These are phyloP conservation scores for Pythium diclinum DNA, from an alignment of 352 stramenopile genomes.

Conservation along the genomic window DNA sequence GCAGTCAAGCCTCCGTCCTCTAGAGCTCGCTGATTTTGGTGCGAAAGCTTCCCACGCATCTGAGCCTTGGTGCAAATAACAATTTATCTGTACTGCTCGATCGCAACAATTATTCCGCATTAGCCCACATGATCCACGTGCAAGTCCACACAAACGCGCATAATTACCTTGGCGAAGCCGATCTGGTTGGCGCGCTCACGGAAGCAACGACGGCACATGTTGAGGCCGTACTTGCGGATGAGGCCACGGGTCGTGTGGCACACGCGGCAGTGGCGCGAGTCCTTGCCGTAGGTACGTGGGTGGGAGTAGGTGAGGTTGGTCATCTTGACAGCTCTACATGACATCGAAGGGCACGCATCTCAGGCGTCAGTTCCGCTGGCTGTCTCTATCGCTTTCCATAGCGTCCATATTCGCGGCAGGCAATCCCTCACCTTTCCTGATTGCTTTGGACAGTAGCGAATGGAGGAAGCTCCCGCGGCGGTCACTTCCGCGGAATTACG, in stretches of 20 bases:
- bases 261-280: conserved; percentile 88
- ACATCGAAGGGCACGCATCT: neutral
- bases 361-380: neutral
- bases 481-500: conserved; percentile 38
- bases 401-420: neutral
- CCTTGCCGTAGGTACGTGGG: conserved; percentile 87
- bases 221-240: conserved; percentile 96
- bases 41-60: conserved; percentile 24
- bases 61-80: conserved; percentile 19
- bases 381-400: neutral
- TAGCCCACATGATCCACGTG: neutral
- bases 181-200: conserved; percentile 93
- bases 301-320: conserved; percentile 88
- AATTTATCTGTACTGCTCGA: conserved; percentile 34
- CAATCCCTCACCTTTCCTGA: conserved; percentile 65
- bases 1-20: conserved; percentile 30
- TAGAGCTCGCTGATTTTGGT: conserved; percentile 22
- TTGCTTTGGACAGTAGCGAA: conserved; percentile 89
- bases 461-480: conserved; percentile 34
- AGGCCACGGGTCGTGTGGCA: conserved; percentile 90
- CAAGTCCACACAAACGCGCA: neutral
- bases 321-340: conserved; percentile 67
- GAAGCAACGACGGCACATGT: conserved; percentile 97
- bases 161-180: conserved; percentile 92
- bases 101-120: conserved; percentile 1